Base-by-base conservation (phyloP, 2,329 filamentous ascomycete species). In the Apiospora phragmitis region DNA sequence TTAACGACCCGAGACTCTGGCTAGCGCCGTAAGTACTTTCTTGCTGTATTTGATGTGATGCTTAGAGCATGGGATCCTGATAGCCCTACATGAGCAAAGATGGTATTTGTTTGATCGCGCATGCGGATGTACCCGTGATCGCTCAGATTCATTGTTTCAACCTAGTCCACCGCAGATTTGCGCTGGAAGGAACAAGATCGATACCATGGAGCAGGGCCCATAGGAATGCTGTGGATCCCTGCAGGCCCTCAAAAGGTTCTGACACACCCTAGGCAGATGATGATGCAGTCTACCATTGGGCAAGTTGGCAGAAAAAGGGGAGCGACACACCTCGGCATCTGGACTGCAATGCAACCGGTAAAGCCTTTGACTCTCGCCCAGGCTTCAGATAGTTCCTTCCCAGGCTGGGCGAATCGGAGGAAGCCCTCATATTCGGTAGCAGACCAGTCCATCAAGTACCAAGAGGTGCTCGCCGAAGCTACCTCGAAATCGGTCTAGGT, bases 341-440 rank as follows among this genome's bases (percentile, higher is more conserved):
- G 65, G 38, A 41, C 65, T 67, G 38, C 65, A 67, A 67, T 42
- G 65, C 65, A 67, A 45, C 65, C 65, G 55, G 55, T 62, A 62
- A 62, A 62, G 55, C 55, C 29, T 38, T 32, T 62, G 7, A 21
- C 55, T 62, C 29, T 62, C 29, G 55, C 9, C 32, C 32, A 24
- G 29, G 21, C 21, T 38, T 21, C 32, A n/a, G 51, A 9, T 35
- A 32, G 29, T 35, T 35, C 16, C 16, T 59, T 32, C 29, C 14
- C 26, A 18, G 29, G 26, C 9, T 59, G 51, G 51, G 14, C 51
- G 51, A 59, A 59, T 59, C 51, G 29, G 29, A 59, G 29, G 51
- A 0, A 21, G 51, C 35, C 51, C 51, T 35, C 1, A 21, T 18
- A 21, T 18, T 59, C 26, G 51, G 51, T 9, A 18, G 29, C 29